Percentiles rank a stretch among this genome's conserved stretches.
These are phyloP conservation scores for Amylocystis lapponica DNA, from an alignment of 768 basidiomycete species.

Conservation along the genomic window DNA sequence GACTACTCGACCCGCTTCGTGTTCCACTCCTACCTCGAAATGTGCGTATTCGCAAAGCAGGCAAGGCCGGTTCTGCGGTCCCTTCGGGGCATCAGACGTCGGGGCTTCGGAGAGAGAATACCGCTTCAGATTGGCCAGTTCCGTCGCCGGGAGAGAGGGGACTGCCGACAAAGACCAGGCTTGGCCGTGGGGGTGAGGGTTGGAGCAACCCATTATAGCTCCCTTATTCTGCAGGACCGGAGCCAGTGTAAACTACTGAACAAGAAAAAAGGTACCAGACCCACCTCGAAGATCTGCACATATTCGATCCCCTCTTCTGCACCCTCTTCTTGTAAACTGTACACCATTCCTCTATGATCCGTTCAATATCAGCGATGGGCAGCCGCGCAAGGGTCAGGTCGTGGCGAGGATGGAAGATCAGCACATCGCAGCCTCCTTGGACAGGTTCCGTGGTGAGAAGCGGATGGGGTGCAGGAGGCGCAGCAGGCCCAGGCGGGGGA, in stretches of 20 bases:
- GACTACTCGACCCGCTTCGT: conserved; percentile 56
- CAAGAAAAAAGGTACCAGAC: conserved; percentile 6
- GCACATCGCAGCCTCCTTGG: conserved; percentile 80
- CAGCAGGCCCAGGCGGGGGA: conserved; percentile 49
- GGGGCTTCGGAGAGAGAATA: conserved; percentile 38
- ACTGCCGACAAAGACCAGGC: conserved; percentile 75
- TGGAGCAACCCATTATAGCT: conserved; percentile 91
- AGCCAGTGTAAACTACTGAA: not conserved
- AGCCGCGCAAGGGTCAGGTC: conserved; percentile 79
- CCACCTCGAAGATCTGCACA: conserved; percentile 88
- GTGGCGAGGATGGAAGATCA: conserved; percentile 83
- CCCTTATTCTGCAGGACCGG: conserved; percentile 47
- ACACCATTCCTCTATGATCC: conserved; percentile 71
- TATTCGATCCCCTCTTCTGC: conserved; percentile 64
- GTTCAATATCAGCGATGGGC: conserved; percentile 46
- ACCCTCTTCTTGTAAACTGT: conserved; percentile 57
- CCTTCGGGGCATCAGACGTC: conserved; percentile 42
- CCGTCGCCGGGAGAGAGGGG: conserved; percentile 64
- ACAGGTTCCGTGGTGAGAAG: conserved; percentile 62
- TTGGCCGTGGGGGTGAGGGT: conserved; percentile 93
- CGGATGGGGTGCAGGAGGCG: conserved; percentile 51
- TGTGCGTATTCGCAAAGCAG: conserved; percentile 78
- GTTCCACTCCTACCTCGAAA: conserved; percentile 44
- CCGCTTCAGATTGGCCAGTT: conserved; percentile 49
- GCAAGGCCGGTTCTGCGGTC: conserved; percentile 54